Evolutionary conservation across 352 stramenopile species (phyloP).

Genomic region (Globisporangium mamillatum): DNA sequence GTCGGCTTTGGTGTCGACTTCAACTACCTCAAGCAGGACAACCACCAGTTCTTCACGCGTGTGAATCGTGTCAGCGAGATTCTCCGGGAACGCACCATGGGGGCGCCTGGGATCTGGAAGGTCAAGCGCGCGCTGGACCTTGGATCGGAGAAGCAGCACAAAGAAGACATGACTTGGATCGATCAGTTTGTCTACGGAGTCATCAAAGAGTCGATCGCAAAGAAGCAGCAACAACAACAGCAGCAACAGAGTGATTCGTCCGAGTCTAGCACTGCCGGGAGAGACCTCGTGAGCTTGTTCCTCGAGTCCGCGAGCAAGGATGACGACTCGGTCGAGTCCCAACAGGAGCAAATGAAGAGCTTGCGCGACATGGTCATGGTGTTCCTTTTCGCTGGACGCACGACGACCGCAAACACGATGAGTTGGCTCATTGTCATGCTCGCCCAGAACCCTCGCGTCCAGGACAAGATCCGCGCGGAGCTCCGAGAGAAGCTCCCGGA

Average conservation of each 20-base stretch:
- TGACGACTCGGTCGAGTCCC: not conserved
- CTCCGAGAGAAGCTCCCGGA: conserved; percentile 37
- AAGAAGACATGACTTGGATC: conserved; percentile 22
- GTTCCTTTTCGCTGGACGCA: conserved; percentile 67
- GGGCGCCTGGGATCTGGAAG: conserved; percentile 35
- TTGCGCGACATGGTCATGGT: conserved; percentile 66
- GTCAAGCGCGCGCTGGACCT: conserved; percentile 31
- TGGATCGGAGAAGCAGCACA: conserved; percentile 25
- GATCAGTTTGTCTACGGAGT: conserved; percentile 5
- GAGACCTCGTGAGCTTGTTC: conserved; percentile 12
- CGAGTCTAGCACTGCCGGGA: not conserved
- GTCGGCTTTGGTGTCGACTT: conserved; percentile 15
- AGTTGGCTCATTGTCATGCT: conserved; percentile 78
- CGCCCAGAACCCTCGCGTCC: conserved; percentile 50
- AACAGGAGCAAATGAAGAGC: conserved; percentile 26
- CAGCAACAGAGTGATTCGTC: not conserved
- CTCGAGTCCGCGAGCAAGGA: not conserved
- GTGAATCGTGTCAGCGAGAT: conserved; percentile 37
- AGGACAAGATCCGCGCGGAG: conserved; percentile 44
- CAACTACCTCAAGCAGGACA: too few relatives aligned
- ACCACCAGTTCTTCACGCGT: conserved; percentile 20
- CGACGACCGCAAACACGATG: conserved; percentile 75
- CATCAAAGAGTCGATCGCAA: conserved; percentile 12
- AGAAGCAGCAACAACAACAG: not conserved
- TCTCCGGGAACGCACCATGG: conserved; percentile 30